A percentile compares a stretch with the other conserved stretches of the same genome.
phyloP scores from a whole-genome alignment of 2,329 filamentous ascomycete genomes.

The Alternaria metachromatica region DNA sequence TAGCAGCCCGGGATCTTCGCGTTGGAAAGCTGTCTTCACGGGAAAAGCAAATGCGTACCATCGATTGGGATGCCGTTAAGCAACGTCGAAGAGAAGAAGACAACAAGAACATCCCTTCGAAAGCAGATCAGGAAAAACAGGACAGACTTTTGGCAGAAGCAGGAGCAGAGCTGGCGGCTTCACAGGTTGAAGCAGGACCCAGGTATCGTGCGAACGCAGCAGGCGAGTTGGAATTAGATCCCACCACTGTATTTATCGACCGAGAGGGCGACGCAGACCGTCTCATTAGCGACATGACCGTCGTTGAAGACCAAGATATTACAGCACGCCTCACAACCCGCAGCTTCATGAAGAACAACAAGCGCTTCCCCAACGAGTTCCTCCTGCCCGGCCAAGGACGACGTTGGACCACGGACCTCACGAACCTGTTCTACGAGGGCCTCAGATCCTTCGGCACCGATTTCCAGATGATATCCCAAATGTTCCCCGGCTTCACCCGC shows the following conservation, averaged over 20 bases:
- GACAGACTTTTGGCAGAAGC: constrained; percentile 29
- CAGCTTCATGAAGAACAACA: constrained; percentile 70
- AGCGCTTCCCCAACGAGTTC: constrained; percentile 56
- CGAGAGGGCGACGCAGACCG: constrained; percentile 68
- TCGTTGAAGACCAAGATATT: constrained; percentile 79
- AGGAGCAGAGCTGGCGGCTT: constrained; percentile 17
- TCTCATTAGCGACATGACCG: constrained; percentile 62
- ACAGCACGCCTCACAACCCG: constrained; percentile 73
- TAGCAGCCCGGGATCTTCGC: constrained; percentile 67
- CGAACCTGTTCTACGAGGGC: constrained; percentile 77
- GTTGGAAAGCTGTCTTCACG: constrained; percentile 78
- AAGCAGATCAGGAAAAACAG: constrained; percentile 30
- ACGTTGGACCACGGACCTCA: constrained; percentile 72
- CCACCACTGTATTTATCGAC: constrained; percentile 71
- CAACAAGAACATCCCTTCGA: constrained; percentile 23
- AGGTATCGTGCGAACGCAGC: constrained; percentile 65
- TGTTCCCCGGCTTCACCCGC: constrained; percentile 75
- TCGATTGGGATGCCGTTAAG: constrained; percentile 63
- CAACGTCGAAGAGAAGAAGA: constrained; percentile 49
- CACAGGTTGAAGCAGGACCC: constrained; percentile 48
- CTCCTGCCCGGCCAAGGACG: constrained; percentile 54
- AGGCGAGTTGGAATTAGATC: constrained; percentile 75
- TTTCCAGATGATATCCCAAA: constrained; percentile 78
- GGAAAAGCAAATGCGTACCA: constrained; percentile 73
- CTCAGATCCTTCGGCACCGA: constrained; percentile 81